These are phyloP conservation scores for Kwoniella botswanensis DNA, from an alignment of 768 basidiomycete species.

Conservation along the genomic window DNA sequence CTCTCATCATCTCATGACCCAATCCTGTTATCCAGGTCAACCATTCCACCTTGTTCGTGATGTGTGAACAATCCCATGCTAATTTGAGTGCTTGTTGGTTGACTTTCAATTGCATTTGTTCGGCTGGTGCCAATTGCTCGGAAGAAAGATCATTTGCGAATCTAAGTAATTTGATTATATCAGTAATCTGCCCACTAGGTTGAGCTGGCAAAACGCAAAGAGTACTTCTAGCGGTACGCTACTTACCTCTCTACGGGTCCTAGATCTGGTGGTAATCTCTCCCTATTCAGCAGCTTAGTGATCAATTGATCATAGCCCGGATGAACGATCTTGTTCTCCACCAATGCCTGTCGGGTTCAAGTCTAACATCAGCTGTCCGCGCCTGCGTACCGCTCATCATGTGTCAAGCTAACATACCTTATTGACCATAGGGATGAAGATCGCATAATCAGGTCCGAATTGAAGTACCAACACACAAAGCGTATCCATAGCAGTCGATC, in stretches of 20 bases:
- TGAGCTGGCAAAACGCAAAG: too few species aligned
- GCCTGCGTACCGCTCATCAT: neutral
- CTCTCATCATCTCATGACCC: slow-evolving; percentile 94
- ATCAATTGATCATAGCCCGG: slow-evolving; percentile 86
- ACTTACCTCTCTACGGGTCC: slow-evolving; percentile 71
- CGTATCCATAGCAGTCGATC: slow-evolving; percentile 87
- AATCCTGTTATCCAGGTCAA: slow-evolving; percentile 91
- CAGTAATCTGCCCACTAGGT: too few species aligned
- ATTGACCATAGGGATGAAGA: slow-evolving; percentile 95
- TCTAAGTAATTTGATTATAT: neutral
- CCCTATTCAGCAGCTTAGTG: slow-evolving; percentile 85
- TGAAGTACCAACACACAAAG: slow-evolving; percentile 90
- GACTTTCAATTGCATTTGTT: slow-evolving; percentile 84
- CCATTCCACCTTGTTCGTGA: slow-evolving; percentile 80
- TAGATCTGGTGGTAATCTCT: slow-evolving; percentile 84
- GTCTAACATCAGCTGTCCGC: slow-evolving; percentile 2
- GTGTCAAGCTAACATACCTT: slow-evolving; percentile 66
- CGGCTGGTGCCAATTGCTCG: slow-evolving; percentile 62
- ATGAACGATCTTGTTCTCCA: slow-evolving; percentile 77
- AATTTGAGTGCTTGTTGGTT: slow-evolving; percentile 97
- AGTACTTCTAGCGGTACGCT: too few species aligned
- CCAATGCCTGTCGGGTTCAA: slow-evolving; percentile 66
- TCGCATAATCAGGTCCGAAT: slow-evolving; percentile 93
- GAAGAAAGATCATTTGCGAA: slow-evolving; percentile 46
- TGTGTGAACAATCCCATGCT: slow-evolving; percentile 87